phyloP scores from a whole-genome alignment of 2,329 filamentous ascomycete species.

The Trematosphaeria pertusa region DNA sequence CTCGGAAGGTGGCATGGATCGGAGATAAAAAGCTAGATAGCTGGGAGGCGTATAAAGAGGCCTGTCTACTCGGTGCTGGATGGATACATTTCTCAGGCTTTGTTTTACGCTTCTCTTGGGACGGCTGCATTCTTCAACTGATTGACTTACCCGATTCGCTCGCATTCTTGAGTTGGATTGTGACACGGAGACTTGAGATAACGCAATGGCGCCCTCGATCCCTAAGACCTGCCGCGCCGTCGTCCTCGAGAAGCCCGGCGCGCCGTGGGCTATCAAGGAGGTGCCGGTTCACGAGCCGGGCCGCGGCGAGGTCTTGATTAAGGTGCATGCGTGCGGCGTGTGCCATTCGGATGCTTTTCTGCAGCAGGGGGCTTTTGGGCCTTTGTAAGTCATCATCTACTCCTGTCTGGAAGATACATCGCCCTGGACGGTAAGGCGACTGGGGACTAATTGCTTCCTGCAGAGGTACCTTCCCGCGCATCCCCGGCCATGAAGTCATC shows the following conservation, averaged over 20 bases:
- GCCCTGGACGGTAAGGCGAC: no score
- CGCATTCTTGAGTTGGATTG: no score
- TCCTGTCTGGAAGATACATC: no score
- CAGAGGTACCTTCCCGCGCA: conserved; percentile 56
- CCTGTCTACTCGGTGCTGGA: no score
- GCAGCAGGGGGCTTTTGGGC: conserved; percentile 32
- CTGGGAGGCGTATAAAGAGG: no score
- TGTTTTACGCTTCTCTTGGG: no score
- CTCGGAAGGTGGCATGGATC: not conserved
- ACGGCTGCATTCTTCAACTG: no score
- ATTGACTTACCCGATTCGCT: no score
- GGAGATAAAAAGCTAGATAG: conserved; percentile 1
- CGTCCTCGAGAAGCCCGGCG: conserved; percentile 61
- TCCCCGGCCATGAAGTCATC: conserved; percentile 76
- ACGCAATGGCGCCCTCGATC: conserved; percentile 35
- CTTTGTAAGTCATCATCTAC: conserved; percentile 8
- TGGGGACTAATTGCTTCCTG: not conserved
- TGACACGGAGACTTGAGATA: no score
- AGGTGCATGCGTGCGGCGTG: conserved; percentile 74
- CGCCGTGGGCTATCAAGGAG: conserved; percentile 65
- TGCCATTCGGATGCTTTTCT: conserved; percentile 67
- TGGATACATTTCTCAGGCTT: no score
- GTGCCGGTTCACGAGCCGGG: conserved; percentile 64
- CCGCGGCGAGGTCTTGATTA: conserved; percentile 69
- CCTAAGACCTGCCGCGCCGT: conserved; percentile 74